These are phyloP conservation scores for Candida easanensis DNA, from an alignment of 805 yeast species.

Conservation along the genomic window DNA sequence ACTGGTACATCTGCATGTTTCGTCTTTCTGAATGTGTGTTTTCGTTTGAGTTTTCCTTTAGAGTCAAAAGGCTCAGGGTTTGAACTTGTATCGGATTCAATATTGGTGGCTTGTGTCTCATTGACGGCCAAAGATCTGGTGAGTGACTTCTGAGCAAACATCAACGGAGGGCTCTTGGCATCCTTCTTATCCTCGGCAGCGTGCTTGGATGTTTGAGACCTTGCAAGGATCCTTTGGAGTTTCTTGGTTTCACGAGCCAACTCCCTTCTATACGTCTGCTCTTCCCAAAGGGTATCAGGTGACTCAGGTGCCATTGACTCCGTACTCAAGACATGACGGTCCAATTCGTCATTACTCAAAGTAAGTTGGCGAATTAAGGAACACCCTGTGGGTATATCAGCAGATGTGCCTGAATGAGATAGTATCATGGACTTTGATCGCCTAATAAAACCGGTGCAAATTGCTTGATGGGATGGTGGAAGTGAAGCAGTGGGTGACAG, in stretches of 20 bases:
- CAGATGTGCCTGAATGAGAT: not conserved
- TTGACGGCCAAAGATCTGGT: constrained; percentile 4
- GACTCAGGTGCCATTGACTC: no score
- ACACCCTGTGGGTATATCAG: not conserved
- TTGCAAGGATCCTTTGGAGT: not conserved
- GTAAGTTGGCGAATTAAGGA: constrained; percentile 1
- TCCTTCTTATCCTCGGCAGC: not conserved
- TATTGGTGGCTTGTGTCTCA: constrained; percentile 13
- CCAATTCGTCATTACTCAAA: constrained; percentile 10
- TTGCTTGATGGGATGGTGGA: not conserved
- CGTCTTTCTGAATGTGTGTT: no score
- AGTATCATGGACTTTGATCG: not conserved
- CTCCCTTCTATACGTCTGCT: no score
- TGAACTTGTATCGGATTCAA: no score
- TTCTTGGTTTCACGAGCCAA: no score
- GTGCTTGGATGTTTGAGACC: no score
- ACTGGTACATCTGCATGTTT: no score
- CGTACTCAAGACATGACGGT: constrained; percentile 7
- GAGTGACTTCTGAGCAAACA: constrained; percentile 11
- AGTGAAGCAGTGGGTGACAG: no score
- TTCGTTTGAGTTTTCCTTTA: no score
- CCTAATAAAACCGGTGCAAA: not conserved
- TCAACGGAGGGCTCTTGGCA: constrained; percentile 4
- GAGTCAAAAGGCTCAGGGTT: no score
- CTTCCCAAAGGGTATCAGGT: not conserved